Evolutionary conservation across 1,139 yeast species (phyloP), one percentile per base, ranked within the genome.

Genomic region (Suhomyces bribrorum): DNA sequence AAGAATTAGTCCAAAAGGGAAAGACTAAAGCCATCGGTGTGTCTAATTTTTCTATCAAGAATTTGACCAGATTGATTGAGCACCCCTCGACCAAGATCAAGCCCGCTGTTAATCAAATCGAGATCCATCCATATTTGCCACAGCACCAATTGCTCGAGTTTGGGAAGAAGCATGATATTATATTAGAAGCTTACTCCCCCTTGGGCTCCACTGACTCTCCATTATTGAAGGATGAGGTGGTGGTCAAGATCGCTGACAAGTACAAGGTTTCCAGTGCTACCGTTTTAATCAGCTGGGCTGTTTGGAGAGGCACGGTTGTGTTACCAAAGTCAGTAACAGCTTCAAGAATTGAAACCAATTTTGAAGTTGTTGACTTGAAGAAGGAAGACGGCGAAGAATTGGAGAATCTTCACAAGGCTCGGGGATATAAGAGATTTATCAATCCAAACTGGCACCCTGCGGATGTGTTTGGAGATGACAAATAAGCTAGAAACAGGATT

Each of bases 81-180:
- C 50, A 48, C 34, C 47, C 52, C 7, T 48, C 40, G 13, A 48
- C 50, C 18, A 47, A 36, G 14, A 42, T 52, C 30, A 38, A 39
- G 18, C 59, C 59, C 4, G 58, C 39, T 1, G 56, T 46, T 5
- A 49, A 55, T 42, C 59, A 55, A 34, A 46, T 55, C 22, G 58
- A 55, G 41, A 42, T 49, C 14, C 58, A 54, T 40, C 59, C 59
- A 25, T 54, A 45, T 38, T 52, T 55, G 44, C 58, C 56, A 13
- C 59, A 53, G 30, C 50, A 37, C 9, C 45, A 49, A 22, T 48
- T 55, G 38, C 36, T 46, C 15, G 48, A 49, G 14, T 48, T 25
- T 31, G 39, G 47, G 40, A 47, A 48, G 32, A 31, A 38, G 28
- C 40, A 53, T 34, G 34, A 43, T 26, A 56, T 56, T 20, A 20